Base-by-base conservation (phyloP, 2,329 filamentous ascomycete species). In the Colletotrichum chrysophilum region DNA sequence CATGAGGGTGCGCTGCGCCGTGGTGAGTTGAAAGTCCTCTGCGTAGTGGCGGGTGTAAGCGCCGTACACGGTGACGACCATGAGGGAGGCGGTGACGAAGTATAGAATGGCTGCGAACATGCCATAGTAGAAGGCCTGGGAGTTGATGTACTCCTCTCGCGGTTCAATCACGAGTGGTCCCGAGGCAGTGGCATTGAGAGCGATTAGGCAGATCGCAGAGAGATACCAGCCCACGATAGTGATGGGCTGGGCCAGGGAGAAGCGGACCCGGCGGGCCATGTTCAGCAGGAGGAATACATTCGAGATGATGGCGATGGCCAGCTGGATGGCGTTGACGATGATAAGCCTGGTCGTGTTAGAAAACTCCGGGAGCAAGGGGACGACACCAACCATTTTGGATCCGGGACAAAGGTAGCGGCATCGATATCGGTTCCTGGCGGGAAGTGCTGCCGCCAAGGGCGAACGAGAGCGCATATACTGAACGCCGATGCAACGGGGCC, bases 401-500 rank as follows among this genome's bases (percentile, higher is more conserved):
- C 95, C 0, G 78, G 55, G 71, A 94, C 88, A 28, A 90, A 91
- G 3, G 78, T 38, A 1, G 91, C 92, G 2, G 86, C 80, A 12
- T 89, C 85, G 7, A 89, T 81, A 3, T 88, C 82, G 7, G 88
- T 85, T 0, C 87, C 86, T 0, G 88, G 87, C 2, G 84, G 82
- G 7, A 90, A 84, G 65, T 87, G 87, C 81, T 93, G 90, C 76
- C 94, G 89, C 96, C 96, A 98, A 26, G 91, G 91, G 32, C 92
- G 93, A 2, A 95, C 94, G n/a, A 98, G 88, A 9, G 96, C 95
- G 76, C 94, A 95, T 74, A 98, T 95, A 73, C 94, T 96, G 84
- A 97, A 94, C 34, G 97, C 93, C 74, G 96, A 98, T 4, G 96
- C 96, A 12, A 98, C 91, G 0, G 96, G 96, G 1, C 95, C 95